These are phyloP conservation scores for Eleusine coracana DNA, from an alignment of 176 grass and related monocot genomes.

Conservation along the genomic window DNA sequence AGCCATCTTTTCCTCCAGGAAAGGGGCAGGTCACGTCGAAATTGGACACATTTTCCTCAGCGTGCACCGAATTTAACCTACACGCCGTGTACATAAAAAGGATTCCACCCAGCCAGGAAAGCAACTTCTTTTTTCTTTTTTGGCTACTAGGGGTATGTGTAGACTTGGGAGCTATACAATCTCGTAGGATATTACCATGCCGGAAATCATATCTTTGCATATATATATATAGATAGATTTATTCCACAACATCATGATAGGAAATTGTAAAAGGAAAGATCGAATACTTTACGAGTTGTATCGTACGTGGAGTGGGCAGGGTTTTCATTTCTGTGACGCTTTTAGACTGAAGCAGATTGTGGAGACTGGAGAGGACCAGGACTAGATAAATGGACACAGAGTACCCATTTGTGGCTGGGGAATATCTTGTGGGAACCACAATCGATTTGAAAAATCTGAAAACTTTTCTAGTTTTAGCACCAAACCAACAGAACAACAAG, in stretches of 20 bases:
- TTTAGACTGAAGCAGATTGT: slow-evolving; percentile 16
- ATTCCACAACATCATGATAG: slow-evolving; percentile 35
- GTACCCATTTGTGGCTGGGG: slow-evolving; percentile 4
- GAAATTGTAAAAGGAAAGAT: slow-evolving; percentile 1
- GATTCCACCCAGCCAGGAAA: slow-evolving; percentile 20
- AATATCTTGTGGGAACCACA: slow-evolving; percentile 13
- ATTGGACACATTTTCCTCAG: slow-evolving; percentile 6
- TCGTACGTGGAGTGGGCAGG: slow-evolving; percentile 25
- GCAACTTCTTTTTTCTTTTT: not conserved
- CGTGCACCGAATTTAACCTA: slow-evolving; percentile 27
- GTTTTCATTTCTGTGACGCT: not conserved
- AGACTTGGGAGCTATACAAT: slow-evolving; percentile 1
- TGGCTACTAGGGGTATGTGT: slow-evolving; percentile 14
- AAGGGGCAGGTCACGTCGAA: slow-evolving; percentile 43
- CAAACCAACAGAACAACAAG: not conserved
- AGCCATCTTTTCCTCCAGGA: slow-evolving; percentile 28
- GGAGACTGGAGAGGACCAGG: not conserved
- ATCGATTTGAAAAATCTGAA: not conserved
- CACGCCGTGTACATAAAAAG: slow-evolving; percentile 36
- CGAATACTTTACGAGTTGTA: slow-evolving; percentile 17
- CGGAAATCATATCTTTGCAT: slow-evolving; percentile 12
- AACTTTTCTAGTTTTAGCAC: slow-evolving; percentile 22
- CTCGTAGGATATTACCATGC: slow-evolving; percentile 23
- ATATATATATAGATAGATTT: not conserved
- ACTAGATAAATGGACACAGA: not conserved